These are phyloP conservation scores for Abrus pulchellus DNA, from an alignment of 306 rosid genomes.

Conservation along the genomic window DNA sequence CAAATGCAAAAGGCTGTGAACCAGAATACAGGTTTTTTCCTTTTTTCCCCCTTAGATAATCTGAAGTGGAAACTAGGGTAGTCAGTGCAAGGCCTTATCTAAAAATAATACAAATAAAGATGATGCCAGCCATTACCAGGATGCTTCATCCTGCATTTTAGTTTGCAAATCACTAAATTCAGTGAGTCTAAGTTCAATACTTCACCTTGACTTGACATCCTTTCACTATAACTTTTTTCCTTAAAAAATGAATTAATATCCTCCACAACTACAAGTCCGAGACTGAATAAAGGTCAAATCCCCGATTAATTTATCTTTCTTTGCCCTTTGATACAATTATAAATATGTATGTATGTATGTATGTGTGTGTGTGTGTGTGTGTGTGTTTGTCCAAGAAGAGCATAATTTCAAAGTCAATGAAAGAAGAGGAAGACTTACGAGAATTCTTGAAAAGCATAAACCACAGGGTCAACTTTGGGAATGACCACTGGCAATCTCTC, in stretches of 20 bases:
- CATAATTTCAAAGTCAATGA: neutral
- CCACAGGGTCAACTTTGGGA: conserved; percentile 88
- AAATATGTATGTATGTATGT: neutral
- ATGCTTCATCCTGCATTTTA: neutral
- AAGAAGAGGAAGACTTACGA: conserved; percentile 56
- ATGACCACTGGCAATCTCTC: conserved; percentile 93
- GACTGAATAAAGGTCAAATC: neutral
- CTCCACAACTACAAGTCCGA: neutral
- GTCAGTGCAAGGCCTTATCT: neutral
- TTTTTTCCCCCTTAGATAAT: neutral
- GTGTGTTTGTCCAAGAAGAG: conserved; percentile 30
- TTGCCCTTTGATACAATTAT: neutral
- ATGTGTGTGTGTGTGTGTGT: neutral
- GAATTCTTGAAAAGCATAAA: conserved; percentile 93
- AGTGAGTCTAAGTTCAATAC: conserved; percentile 2
- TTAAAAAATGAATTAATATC: neutral
- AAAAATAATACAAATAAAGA: conserved; percentile 7
- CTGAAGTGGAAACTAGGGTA: conserved; percentile 16
- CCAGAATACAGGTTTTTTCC: neutral
- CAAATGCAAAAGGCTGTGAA: neutral
- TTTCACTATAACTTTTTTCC: neutral
- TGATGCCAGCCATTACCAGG: neutral
- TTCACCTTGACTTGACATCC: neutral
- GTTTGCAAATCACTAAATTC: conserved; percentile 18
- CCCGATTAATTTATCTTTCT: neutral